phyloP scores from a whole-genome alignment of 2,329 filamentous ascomycete species.

The Colletotrichum lupini region DNA sequence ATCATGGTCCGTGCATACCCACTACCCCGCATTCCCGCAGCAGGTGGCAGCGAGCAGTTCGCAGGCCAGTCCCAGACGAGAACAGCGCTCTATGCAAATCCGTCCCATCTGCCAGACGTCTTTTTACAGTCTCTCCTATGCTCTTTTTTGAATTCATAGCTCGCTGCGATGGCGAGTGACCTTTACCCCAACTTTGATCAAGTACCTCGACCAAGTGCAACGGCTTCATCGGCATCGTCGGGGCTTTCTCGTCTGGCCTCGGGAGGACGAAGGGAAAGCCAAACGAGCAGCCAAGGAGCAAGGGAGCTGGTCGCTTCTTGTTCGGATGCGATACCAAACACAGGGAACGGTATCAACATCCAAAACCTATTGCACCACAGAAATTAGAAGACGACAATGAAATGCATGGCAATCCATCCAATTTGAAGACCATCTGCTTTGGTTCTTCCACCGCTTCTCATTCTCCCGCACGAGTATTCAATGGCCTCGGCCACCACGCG shows the following conservation, averaged over 20 bases:
- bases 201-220: background rate
- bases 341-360: background rate
- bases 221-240: slow-evolving; percentile 29
- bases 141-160: background rate
- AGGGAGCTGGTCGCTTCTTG: background rate
- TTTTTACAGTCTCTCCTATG: background rate
- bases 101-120: background rate
- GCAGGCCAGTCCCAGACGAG: slow-evolving; percentile 15
- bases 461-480: background rate
- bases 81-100: background rate
- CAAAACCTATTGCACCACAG: too few relatives aligned
- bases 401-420: background rate
- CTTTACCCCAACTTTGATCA: slow-evolving; percentile 15
- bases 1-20: background rate
- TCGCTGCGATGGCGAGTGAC: background rate
- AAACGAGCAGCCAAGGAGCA: background rate
- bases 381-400: too few relatives aligned
- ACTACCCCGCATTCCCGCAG: slow-evolving; percentile 27
- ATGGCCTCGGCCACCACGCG: background rate
- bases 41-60: slow-evolving; percentile 15
- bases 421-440: too few relatives aligned
- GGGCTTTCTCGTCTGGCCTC: slow-evolving; percentile 30
- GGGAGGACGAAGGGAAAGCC: slow-evolving; percentile 5
- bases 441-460: background rate
- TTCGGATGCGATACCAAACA: background rate